A percentile compares a stretch with the other conserved stretches of the same genome.
Evolutionary conservation across 331 rosid genomes (phyloP).

Genomic region (Ulmus americana): DNA sequence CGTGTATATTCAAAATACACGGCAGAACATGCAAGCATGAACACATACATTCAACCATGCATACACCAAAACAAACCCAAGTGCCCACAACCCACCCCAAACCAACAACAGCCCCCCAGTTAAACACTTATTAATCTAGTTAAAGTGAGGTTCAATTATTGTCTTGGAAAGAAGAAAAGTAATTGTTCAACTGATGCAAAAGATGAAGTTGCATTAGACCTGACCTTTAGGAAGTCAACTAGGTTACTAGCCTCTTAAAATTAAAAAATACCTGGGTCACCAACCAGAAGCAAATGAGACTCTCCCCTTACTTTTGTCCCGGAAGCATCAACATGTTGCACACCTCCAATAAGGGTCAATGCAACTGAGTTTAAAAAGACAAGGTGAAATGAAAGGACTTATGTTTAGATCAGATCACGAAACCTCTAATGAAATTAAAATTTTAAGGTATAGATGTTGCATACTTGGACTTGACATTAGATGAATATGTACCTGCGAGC

Average conservation of each 20-base stretch:
- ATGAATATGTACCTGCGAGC: constrained; percentile 69
- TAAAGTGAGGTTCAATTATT: neutral
- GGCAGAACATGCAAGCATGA: too few relatives aligned
- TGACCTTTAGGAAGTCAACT: neutral
- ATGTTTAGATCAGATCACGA: neutral
- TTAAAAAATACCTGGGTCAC: constrained; percentile 73
- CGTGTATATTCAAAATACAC: too few relatives aligned
- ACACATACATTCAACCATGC: too few relatives aligned
- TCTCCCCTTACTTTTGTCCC: constrained; percentile 95
- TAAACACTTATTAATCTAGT: neutral
- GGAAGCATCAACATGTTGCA: constrained; percentile 84
- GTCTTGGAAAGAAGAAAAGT: neutral
- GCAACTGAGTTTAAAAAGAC: constrained; percentile 52
- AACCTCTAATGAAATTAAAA: constrained; percentile 10
- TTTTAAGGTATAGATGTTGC: constrained; percentile 15
- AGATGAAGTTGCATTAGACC: constrained; percentile 1
- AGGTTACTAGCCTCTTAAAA: constrained; percentile 1
- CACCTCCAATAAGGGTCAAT: constrained; percentile 89
- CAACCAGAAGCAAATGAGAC: constrained; percentile 90
- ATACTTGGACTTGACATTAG: neutral
- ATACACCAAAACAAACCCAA: too few relatives aligned
- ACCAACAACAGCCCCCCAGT: too few relatives aligned
- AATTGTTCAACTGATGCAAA: neutral
- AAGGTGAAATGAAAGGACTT: constrained; percentile 4
- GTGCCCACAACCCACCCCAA: too few relatives aligned